These are phyloP conservation scores for Thielaviopsis punctulata DNA, from an alignment of 2,329 filamentous ascomycete genomes.

Conservation along the genomic window DNA sequence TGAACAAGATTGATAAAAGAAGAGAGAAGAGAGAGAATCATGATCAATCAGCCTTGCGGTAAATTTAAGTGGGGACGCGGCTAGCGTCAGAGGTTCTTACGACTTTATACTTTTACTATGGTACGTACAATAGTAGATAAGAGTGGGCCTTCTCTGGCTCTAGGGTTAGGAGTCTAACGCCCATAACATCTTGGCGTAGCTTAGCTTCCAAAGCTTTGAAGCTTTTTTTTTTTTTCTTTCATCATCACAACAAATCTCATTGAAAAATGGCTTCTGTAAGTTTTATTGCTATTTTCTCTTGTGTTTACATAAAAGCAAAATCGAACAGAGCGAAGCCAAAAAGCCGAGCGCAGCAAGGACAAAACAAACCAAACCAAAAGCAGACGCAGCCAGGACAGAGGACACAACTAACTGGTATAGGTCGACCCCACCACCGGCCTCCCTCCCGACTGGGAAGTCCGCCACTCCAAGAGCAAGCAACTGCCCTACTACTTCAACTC, in stretches of 20 bases:
- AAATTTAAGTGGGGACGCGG: background rate
- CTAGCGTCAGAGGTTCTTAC: too few relatives aligned
- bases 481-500: conserved; percentile 98
- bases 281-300: background rate
- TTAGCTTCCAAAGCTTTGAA: background rate
- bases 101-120: background rate
- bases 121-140: background rate
- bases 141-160: too few relatives aligned
- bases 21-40: background rate
- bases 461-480: conserved; percentile 95
- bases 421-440: conserved; percentile 41
- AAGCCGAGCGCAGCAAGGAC: too few relatives aligned
- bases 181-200: too few relatives aligned
- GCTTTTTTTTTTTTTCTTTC: too few relatives aligned
- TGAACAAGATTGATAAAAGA: background rate
- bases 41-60: background rate
- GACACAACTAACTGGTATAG: too few relatives aligned
- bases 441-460: conserved; percentile 81
- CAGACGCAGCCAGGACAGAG: too few relatives aligned
- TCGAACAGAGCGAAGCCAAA: too few relatives aligned
- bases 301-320: too few relatives aligned
- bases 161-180: too few relatives aligned
- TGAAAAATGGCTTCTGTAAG: conserved; percentile 9
- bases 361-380: too few relatives aligned
- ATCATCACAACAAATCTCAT: too few relatives aligned